Base-by-base conservation (phyloP, 148 eudicot genomes). In the Spergularia marina region DNA sequence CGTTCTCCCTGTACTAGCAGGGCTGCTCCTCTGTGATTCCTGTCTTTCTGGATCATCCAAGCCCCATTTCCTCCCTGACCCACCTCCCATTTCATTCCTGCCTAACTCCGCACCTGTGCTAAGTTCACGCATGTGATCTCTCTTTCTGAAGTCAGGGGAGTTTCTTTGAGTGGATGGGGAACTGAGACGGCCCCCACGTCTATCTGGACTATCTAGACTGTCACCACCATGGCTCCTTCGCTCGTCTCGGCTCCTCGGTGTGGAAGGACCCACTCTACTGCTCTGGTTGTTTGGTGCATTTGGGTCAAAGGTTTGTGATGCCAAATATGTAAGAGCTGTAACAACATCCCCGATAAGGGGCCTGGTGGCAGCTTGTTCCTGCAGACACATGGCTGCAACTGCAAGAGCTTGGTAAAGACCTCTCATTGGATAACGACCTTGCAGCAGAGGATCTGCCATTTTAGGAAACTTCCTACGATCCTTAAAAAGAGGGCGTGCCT, bases 361-460 rank as follows among this genome's bases (percentile, higher is more conserved):
- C 63, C 99, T 79, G 10, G 98, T 95, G 70, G 98, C 90, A 23
- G 98, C 99, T 76, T 95, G 99, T 83, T 95, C 98, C 77, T 95
- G 99, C 76, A 95, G 82, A 76, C 99, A 95, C 99, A 95, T 95
- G 52, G 98, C 99, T 25, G 99, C 98, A 77, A 95, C 99, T 7
- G 99, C 99, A 65, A 95, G 90, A 20, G 99, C 99, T 85, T 95
- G 99, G 77, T 95, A 95, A 12, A 95, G 99, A 47, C 99, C 97
- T 63, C 98, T 83, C 79, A 92, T 87, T 0, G 99, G 99, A 72
- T 92, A 95, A 30, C 83, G 93, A 8, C 99, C 98, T 83, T 88
- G 94, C 67, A 95, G 84, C 40, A 88, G 77, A 17, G 99, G 99
- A 80, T 95, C 99, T 1, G 94, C 99, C 99, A 95, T 95, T 80